A percentile compares a stretch with the other conserved stretches of the same genome.
Conservation (phyloP, 345 rosid genomes). For the Excoecaria cochinchinensis region DNA sequence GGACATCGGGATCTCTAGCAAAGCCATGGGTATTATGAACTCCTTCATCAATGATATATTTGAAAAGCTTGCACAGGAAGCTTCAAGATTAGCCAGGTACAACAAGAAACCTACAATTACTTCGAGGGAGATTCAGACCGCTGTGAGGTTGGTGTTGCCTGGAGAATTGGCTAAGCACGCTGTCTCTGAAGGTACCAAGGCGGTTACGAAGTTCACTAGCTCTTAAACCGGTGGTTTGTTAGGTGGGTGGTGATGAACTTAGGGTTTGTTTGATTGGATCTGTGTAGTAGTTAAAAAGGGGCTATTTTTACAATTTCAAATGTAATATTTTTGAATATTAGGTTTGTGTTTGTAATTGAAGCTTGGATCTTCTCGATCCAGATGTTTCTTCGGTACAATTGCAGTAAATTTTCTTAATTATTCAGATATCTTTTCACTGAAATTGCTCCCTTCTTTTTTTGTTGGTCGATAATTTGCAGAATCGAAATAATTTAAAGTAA, state of each 20-base stretch:
- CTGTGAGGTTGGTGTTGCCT: conserved; percentile 9
- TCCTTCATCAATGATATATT: conserved; percentile 68
- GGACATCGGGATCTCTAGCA: conserved; percentile 56
- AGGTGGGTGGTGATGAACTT: not conserved
- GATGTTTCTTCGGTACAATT: not conserved
- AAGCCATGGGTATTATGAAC: conserved; percentile 81
- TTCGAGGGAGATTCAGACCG: conserved; percentile 9
- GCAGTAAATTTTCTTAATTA: not conserved
- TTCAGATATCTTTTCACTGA: too few relatives aligned
- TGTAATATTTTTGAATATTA: not conserved
- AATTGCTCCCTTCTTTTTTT: not conserved
- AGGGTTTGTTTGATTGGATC: not conserved
- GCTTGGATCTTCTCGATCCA: not conserved
- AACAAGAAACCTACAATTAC: conserved; percentile 57
- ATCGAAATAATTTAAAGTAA: too few relatives aligned
- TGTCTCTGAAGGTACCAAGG: conserved; percentile 5
- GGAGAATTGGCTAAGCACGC: conserved; percentile 12
- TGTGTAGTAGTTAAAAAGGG: not conserved
- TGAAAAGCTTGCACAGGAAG: conserved; percentile 68
- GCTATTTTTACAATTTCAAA: not conserved
- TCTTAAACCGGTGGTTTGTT: not conserved
- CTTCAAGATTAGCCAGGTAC: conserved; percentile 72
- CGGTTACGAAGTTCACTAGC: conserved; percentile 8
- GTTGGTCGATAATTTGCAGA: too few relatives aligned
- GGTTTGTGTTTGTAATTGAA: not conserved